Evolutionary conservation across 257 asterid species (phyloP).

Genomic region (Buddleja alternifolia): DNA sequence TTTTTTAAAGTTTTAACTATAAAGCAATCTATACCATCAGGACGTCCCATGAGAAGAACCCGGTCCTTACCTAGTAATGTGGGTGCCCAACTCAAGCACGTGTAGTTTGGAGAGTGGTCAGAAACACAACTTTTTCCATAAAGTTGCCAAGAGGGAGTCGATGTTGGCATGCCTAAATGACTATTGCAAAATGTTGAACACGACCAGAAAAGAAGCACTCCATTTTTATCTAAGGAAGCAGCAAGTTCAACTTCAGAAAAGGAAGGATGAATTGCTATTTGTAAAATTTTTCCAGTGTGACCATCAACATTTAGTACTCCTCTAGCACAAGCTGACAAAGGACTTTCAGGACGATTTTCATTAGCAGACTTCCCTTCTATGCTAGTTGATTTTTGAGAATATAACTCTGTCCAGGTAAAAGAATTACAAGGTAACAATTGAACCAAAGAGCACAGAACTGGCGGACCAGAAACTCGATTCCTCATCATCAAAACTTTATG

Average conservation of each 20-base stretch:
- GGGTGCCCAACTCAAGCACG: slow-evolving; percentile 90
- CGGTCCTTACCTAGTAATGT: slow-evolving; percentile 51
- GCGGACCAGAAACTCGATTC: slow-evolving; percentile 71
- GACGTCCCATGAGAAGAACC: slow-evolving; percentile 77
- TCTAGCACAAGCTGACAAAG: slow-evolving; percentile 44
- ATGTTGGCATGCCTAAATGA: slow-evolving; percentile 62
- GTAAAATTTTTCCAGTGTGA: slow-evolving; percentile 67
- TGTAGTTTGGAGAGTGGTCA: slow-evolving; percentile 55
- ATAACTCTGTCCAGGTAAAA: slow-evolving; percentile 70
- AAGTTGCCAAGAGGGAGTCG: slow-evolving; percentile 70
- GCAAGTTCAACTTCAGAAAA: slow-evolving; percentile 64
- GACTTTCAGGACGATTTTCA: slow-evolving; percentile 39
- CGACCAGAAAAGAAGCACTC: slow-evolving; percentile 79
- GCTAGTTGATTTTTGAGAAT: slow-evolving; percentile 49
- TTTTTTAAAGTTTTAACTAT: slow-evolving; percentile 46
- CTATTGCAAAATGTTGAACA: slow-evolving; percentile 56
- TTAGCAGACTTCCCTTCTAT: slow-evolving; percentile 45
- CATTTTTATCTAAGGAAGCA: slow-evolving; percentile 82
- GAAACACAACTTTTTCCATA: slow-evolving; percentile 44
- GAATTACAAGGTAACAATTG: slow-evolving; percentile 64
- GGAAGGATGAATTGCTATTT: slow-evolving; percentile 81
- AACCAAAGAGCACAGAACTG: slow-evolving; percentile 68
- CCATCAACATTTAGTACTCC: slow-evolving; percentile 67
- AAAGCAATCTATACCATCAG: slow-evolving; percentile 75
- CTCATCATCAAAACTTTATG: slow-evolving; percentile 69